Evolutionary conservation across 495 filamentous ascomycete species (phyloP).

Genomic region (Aspergillus ellipticus): DNA sequence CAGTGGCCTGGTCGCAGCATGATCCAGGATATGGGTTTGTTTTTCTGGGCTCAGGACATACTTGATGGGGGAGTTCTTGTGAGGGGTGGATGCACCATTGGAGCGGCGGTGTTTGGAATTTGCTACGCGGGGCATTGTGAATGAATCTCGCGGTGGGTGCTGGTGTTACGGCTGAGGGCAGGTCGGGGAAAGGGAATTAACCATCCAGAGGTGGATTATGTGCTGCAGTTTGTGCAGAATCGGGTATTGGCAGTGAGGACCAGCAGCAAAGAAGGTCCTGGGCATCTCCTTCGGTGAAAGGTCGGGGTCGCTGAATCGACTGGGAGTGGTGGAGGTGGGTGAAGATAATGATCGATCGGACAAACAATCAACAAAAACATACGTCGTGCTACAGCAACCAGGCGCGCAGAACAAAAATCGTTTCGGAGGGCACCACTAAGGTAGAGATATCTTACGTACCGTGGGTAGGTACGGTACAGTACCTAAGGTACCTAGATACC

Average conservation of each 20-base stretch:
- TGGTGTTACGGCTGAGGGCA: conserved; percentile 14
- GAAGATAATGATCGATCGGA: conserved; percentile 1
- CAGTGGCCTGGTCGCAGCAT: conserved; percentile 6
- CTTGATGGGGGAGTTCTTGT: conserved; percentile 66
- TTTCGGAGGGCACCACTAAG: not conserved
- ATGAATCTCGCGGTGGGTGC: conserved; percentile 9
- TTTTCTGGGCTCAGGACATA: conserved; percentile 31
- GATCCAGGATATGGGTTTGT: not conserved
- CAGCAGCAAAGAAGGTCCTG: too few species aligned
- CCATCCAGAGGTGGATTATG: too few species aligned
- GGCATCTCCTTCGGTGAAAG: too few species aligned
- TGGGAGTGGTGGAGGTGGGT: not conserved
- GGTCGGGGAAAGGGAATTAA: too few species aligned
- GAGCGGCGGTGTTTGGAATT: conserved; percentile 52
- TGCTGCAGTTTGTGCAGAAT: too few species aligned
- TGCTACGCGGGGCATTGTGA: conserved; percentile 70
- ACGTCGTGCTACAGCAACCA: conserved; percentile 17
- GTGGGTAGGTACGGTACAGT: not conserved
- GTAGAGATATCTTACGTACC: too few species aligned
- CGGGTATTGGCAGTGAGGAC: too few species aligned
- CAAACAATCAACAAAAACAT: conserved; percentile 40
- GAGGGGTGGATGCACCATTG: conserved; percentile 53
- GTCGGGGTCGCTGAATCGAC: too few species aligned
- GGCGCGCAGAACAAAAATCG: conserved; percentile 2
- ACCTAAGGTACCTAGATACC: not conserved